phyloP scores from a whole-genome alignment of 345 rosid species.

The Moringa oleifera region DNA sequence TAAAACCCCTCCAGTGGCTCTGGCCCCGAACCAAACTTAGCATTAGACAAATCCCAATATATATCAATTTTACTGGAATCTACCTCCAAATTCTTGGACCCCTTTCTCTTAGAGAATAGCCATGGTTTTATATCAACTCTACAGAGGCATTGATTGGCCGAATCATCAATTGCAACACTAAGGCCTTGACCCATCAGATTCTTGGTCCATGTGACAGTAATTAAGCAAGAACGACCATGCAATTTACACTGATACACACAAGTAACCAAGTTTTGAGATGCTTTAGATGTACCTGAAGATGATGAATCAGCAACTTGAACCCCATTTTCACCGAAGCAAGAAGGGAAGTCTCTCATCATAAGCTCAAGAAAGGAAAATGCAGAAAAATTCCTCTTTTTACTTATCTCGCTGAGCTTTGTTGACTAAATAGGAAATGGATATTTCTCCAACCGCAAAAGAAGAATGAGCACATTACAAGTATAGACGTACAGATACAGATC shows the following conservation, averaged over 20 bases:
- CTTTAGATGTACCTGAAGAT: constrained; percentile 45
- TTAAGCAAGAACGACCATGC: constrained; percentile 50
- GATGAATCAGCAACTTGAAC: constrained; percentile 90
- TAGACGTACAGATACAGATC: background rate
- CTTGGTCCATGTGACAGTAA: constrained; percentile 82
- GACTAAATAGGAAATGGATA: background rate
- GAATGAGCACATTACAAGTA: constrained; percentile 1
- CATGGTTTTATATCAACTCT: constrained; percentile 88
- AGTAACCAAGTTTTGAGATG: constrained; percentile 73
- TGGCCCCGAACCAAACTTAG: constrained; percentile 79
- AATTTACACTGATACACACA: constrained; percentile 70
- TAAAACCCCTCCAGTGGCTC: constrained; percentile 75
- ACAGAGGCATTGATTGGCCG: constrained; percentile 56
- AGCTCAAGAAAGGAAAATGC: background rate
- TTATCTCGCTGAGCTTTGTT: constrained; percentile 3
- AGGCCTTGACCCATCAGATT: constrained; percentile 85
- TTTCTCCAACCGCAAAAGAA: background rate
- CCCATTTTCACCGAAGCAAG: constrained; percentile 95
- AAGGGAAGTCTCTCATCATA: constrained; percentile 88
- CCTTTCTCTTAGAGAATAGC: constrained; percentile 82
- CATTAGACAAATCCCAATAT: constrained; percentile 70
- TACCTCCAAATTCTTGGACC: constrained; percentile 50
- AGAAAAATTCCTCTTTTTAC: background rate
- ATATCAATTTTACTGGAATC: constrained; percentile 49
- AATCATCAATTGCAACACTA: constrained; percentile 62